phyloP scores from a whole-genome alignment of 108 stramenopile species.

The Cyclotella distinguenda region DNA sequence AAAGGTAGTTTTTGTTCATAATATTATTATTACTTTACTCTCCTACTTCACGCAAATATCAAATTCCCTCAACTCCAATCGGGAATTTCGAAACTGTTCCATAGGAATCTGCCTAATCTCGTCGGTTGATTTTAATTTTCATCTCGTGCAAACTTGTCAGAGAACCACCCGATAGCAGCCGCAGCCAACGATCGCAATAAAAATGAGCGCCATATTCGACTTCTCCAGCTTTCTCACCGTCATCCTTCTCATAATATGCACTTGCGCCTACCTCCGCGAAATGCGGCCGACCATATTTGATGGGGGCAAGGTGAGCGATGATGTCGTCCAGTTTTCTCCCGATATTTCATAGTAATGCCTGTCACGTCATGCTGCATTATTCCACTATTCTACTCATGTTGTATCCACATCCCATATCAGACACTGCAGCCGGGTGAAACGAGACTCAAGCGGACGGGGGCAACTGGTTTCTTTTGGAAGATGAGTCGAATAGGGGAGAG shows the following conservation, averaged over 20 bases:
- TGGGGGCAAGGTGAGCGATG: constrained; percentile 48
- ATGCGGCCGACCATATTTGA: constrained; percentile 88
- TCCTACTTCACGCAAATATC: too few species aligned
- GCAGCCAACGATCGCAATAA: background rate
- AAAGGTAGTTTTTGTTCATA: too few species aligned
- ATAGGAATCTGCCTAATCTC: too few species aligned
- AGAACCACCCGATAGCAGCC: too few species aligned
- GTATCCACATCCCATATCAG: constrained; percentile 2
- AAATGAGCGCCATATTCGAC: constrained; percentile 92
- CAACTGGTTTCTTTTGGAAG: constrained; percentile 81
- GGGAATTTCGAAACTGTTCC: too few species aligned
- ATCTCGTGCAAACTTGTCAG: too few species aligned
- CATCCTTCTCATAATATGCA: constrained; percentile 89
- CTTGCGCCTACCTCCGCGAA: constrained; percentile 91
- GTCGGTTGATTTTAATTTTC: too few species aligned
- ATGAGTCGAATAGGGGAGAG: constrained; percentile 85
- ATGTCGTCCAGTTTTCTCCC: too few species aligned
- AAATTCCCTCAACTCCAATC: too few species aligned
- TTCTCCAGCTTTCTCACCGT: constrained; percentile 93
- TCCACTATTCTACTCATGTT: background rate
- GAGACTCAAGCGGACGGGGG: constrained; percentile 57
- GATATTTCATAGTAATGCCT: too few species aligned
- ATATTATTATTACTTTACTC: too few species aligned
- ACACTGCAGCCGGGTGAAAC: constrained; percentile 40
- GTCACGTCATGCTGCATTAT: too few species aligned